Evolutionary conservation across 371 early-diverging fungal genomes (phyloP).

Genomic region (Apophysomyces ossiformis): DNA sequence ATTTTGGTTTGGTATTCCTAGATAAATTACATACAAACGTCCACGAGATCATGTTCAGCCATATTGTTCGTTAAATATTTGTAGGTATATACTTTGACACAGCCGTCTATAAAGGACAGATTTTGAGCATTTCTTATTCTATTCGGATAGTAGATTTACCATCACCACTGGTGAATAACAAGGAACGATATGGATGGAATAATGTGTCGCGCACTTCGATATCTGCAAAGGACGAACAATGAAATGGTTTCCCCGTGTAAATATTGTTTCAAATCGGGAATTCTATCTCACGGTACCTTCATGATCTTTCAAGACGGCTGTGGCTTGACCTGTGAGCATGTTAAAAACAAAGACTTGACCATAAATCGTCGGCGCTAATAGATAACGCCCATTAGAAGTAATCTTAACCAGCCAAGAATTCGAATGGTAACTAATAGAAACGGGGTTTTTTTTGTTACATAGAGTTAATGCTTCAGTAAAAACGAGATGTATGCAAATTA

Average conservation of each 20-base stretch:
- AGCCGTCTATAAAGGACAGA: conserved; percentile 28
- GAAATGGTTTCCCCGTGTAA: too few relatives aligned
- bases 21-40: background rate
- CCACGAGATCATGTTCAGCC: background rate
- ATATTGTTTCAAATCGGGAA: too few relatives aligned
- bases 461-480: too few relatives aligned
- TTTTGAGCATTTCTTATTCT: background rate
- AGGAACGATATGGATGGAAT: conserved; percentile 72
- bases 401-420: conserved; percentile 93
- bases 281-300: conserved; percentile 56
- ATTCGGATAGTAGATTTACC: conserved; percentile 38
- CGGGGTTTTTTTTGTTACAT: background rate
- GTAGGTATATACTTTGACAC: conserved; percentile 40
- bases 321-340: conserved; percentile 72
- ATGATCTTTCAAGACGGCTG: conserved; percentile 78
- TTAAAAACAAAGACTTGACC: conserved; percentile 87
- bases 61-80: conserved; percentile 11
- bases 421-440: conserved; percentile 67
- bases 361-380: conserved; percentile 86
- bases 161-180: conserved; percentile 77
- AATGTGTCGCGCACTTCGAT: conserved; percentile 78
- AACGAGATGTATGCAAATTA: too few relatives aligned
- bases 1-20: background rate
- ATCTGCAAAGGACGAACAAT: background rate
- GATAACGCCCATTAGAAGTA: conserved; percentile 82